Conservation (phyloP, 768 basidiomycete genomes). For the Lactarius hatsudake region DNA sequence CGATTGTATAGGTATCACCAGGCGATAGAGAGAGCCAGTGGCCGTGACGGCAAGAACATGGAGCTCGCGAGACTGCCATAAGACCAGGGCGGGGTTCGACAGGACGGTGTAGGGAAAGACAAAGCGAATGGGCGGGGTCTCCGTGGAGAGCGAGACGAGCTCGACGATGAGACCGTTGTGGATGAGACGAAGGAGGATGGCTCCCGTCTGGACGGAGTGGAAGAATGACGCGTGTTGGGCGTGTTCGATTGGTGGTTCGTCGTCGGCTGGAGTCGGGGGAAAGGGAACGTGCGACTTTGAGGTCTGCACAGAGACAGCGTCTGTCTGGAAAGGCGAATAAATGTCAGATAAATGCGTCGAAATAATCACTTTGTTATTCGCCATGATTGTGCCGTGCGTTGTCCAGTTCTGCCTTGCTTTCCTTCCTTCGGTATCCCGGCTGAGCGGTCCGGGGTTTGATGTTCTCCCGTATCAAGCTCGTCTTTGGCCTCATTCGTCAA, state of each 20-base stretch:
- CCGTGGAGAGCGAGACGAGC: slow-evolving; percentile 66
- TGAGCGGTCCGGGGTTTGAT: background rate
- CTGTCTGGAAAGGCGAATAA: slow-evolving; percentile 49
- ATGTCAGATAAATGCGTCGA: slow-evolving; percentile 64
- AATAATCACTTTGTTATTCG: slow-evolving; percentile 17
- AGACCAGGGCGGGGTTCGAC: slow-evolving; percentile 61
- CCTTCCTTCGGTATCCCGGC: background rate
- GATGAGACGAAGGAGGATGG: slow-evolving; percentile 70
- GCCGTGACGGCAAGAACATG: slow-evolving; percentile 70
- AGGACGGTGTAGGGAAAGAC: slow-evolving; percentile 71
- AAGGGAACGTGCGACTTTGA: slow-evolving; percentile 53
- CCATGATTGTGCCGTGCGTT: too few species aligned
- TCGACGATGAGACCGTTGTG: slow-evolving; percentile 74
- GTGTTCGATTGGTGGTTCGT: slow-evolving; percentile 61
- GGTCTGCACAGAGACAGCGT: slow-evolving; percentile 56
- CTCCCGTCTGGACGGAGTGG: slow-evolving; percentile 55
- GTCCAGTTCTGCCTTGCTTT: background rate
- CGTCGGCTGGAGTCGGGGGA: slow-evolving; percentile 40
- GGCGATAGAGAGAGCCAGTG: slow-evolving; percentile 68
- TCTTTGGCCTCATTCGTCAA: background rate
- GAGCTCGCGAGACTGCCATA: slow-evolving; percentile 47
- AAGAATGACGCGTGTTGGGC: slow-evolving; percentile 62
- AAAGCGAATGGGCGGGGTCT: slow-evolving; percentile 68
- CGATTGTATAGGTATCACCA: slow-evolving; percentile 58
- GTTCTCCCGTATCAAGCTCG: slow-evolving; percentile 12